Conservation (phyloP, 2,329 filamentous ascomycete genomes). For the Hymenoscyphus repandus region DNA sequence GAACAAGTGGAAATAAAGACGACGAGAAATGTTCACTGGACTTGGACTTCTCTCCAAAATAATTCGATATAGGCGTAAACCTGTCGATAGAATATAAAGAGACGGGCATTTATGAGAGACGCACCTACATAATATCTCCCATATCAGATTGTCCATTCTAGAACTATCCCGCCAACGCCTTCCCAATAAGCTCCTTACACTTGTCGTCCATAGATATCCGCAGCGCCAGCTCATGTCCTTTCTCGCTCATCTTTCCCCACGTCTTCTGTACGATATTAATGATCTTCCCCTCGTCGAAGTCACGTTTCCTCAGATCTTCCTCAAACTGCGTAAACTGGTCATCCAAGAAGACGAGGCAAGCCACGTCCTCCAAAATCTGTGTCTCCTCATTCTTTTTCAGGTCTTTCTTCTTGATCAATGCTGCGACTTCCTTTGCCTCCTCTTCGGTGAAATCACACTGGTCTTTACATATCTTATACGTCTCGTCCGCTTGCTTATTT, state of each 20-base stretch:
- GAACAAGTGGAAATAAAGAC: too few relatives aligned
- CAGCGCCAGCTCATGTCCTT: constrained; percentile 59
- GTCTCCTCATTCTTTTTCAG: constrained; percentile 60
- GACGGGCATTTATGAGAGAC: too few relatives aligned
- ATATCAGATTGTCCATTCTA: neutral
- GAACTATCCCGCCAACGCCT: constrained; percentile 46
- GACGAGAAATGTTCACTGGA: too few relatives aligned
- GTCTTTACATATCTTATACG: constrained; percentile 44
- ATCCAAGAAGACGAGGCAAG: constrained; percentile 81
- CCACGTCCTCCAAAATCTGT: constrained; percentile 77
- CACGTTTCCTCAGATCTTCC: constrained; percentile 30
- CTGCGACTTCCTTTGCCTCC: constrained; percentile 57
- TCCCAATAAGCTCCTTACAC: constrained; percentile 55
- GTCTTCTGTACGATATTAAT: constrained; percentile 66
- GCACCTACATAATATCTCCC: too few relatives aligned
- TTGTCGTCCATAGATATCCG: constrained; percentile 59
- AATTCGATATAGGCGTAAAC: too few relatives aligned
- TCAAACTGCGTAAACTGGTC: constrained; percentile 82
- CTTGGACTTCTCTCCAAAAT: too few relatives aligned
- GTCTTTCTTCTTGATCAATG: constrained; percentile 75
- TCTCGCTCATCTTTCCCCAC: constrained; percentile 68
- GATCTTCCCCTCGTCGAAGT: constrained; percentile 73
- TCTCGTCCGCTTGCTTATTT: constrained; percentile 65
- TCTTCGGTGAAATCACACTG: constrained; percentile 33
- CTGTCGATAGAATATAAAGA: too few relatives aligned